A percentile compares a stretch with the other conserved stretches of the same genome.
Conservation (phyloP, 2,329 filamentous ascomycete genomes). For the Penicillium janthinellum region DNA sequence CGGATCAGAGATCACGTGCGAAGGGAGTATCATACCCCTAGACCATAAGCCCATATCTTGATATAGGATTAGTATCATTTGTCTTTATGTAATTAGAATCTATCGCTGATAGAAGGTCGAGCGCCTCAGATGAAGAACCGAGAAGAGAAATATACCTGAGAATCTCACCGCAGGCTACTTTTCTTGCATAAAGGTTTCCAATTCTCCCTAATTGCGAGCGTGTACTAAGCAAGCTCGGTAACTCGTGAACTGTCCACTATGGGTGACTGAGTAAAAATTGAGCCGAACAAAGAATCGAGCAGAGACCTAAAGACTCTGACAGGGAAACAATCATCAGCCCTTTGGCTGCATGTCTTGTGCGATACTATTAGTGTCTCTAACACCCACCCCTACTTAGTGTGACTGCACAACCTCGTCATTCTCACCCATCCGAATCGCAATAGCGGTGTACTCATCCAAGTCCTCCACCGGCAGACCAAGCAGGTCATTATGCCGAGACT, state of each 20-base stretch:
- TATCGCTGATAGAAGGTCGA: too few species aligned
- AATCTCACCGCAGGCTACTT: background rate
- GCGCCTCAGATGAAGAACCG: too few species aligned
- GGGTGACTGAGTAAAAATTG: too few species aligned
- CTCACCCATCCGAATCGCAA: conserved; percentile 3
- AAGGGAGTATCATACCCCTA: conserved; percentile 52
- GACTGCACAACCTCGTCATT: conserved; percentile 1
- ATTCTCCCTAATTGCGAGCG: too few species aligned
- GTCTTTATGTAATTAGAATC: too few species aligned
- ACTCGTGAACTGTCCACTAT: too few species aligned
- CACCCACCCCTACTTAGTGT: background rate
- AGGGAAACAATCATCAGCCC: too few species aligned
- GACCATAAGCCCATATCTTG: conserved; percentile 39
- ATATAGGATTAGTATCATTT: too few species aligned
- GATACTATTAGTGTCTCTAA: background rate
- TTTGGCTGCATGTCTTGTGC: background rate
- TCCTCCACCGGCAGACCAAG: conserved; percentile 5
- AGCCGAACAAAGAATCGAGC: too few species aligned
- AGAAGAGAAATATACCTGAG: background rate
- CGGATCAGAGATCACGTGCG: conserved; percentile 27
- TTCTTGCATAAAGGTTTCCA: too few species aligned
- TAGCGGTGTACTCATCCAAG: conserved; percentile 8
- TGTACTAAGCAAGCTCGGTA: too few species aligned
- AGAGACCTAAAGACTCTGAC: too few species aligned
- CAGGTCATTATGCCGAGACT: conserved; percentile 1